Percentiles rank a stretch among this genome's conserved stretches.
phyloP scores from a whole-genome alignment of 1,139 yeast genomes.

The Diutina rugosa region DNA sequence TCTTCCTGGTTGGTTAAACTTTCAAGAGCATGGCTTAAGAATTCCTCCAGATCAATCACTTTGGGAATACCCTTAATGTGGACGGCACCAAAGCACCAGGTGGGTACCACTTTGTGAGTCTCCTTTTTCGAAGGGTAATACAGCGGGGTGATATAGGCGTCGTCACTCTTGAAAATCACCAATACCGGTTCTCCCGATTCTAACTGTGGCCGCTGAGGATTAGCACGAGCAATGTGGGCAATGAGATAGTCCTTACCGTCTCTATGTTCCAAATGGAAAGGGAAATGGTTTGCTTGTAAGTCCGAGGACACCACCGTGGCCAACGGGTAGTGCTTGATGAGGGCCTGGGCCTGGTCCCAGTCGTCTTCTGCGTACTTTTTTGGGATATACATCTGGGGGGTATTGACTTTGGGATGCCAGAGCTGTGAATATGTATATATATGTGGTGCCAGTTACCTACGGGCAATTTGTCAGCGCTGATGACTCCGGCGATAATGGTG shows the following conservation, averaged over 20 bases:
- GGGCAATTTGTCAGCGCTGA: not conserved
- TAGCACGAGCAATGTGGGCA: conserved; percentile 46
- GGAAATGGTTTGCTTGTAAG: conserved; percentile 40
- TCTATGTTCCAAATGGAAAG: conserved; percentile 30
- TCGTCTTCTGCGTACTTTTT: conserved; percentile 14
- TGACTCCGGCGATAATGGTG: no score
- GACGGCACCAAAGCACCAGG: conserved; percentile 59
- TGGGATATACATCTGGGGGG: conserved; percentile 7
- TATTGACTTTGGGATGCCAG: not conserved
- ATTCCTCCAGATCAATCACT: conserved; percentile 33
- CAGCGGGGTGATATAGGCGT: conserved; percentile 44
- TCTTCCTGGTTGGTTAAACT: conserved; percentile 39
- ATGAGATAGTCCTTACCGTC: conserved; percentile 29
- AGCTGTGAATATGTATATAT: no score
- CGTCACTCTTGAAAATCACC: conserved; percentile 41
- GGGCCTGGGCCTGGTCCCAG: conserved; percentile 25
- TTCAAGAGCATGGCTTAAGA: conserved; percentile 34
- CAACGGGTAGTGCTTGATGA: conserved; percentile 36
- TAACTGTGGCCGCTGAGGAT: conserved; percentile 39
- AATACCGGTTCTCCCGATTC: conserved; percentile 27
- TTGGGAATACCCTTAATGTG: conserved; percentile 45
- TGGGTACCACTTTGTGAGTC: conserved; percentile 55
- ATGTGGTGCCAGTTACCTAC: not conserved
- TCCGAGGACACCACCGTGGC: conserved; percentile 37
- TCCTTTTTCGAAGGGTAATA: conserved; percentile 42